Base-by-base conservation (phyloP, 768 basidiomycete genomes). In the Lactarius hengduanensis region DNA sequence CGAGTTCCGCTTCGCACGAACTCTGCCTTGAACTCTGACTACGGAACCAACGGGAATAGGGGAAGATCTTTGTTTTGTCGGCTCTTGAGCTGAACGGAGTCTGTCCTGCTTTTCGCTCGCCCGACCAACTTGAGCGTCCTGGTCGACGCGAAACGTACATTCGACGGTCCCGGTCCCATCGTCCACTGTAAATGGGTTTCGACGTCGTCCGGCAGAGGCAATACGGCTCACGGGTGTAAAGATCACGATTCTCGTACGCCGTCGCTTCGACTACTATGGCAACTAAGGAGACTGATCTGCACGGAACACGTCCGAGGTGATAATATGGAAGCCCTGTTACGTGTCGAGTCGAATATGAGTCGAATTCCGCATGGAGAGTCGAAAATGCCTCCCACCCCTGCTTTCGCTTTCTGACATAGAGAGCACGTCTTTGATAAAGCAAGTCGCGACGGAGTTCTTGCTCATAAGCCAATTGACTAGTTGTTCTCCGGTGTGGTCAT, bases 141-240 rank as follows among this genome's bases (percentile, higher is more conserved):
- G 53, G 4, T 59, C 57, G 26, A 18, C 9, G 6, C 77, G 78
- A 72, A 85, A 81, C 3, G 78, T 72, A 71, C 91, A 92, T 56
- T 92, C 90, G 30, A 93, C 80, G 4, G 88, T 85, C 34, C 78
- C 85, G 1, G 90, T 89, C 6, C 90, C 89, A 70, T 93, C 91
- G 72, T 93, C 91, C 65, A 92, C 89, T 92, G 60, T 34, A 7
- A 22, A 57, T 16, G 57, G 68, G 59, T 16, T 55, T 20, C 4
- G 64, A n/a, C n/a, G 38, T 50, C 63, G 64, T 47, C 15, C 26
- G 56, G 22, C 40, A 9, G 38, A 56, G 6, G 38, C 41, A 4
- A 53, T 50, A 11, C 13, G 56, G 30, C 81, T 69, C 68, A 89
- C 91, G 71, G 0, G 82, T 81, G 73, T 91, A 91, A 1, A 86